These are phyloP conservation scores for Zoysia japonica DNA, from an alignment of 176 grass and related monocot species.

Conservation along the genomic window DNA sequence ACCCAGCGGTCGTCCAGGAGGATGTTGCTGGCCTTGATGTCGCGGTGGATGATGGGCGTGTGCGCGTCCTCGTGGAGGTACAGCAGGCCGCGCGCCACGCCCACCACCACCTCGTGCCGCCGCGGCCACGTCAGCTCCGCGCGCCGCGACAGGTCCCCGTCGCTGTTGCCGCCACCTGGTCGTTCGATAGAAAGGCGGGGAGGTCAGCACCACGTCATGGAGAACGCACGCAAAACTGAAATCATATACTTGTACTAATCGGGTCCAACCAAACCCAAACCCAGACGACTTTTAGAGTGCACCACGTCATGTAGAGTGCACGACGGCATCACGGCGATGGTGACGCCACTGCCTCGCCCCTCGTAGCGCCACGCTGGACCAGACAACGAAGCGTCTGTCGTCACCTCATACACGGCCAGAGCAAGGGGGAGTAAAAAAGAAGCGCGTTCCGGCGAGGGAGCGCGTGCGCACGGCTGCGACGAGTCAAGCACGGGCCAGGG, in stretches of 20 bases:
- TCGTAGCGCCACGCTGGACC: not conserved
- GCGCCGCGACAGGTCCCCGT: not conserved
- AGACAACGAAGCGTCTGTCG: constrained; percentile 1
- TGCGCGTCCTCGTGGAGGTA: constrained; percentile 97
- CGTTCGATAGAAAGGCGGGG: not conserved
- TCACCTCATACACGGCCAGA: not conserved
- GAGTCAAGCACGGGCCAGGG: constrained; percentile 10
- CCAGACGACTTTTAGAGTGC: not conserved
- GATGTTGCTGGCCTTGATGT: constrained; percentile 99
- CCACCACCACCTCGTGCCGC: constrained; percentile 70
- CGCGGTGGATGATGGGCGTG: constrained; percentile 94
- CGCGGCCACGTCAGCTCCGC: constrained; percentile 69
- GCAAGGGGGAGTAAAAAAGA: not conserved
- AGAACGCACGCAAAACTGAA: not conserved
- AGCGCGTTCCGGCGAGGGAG: not conserved
- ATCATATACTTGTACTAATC: not conserved
- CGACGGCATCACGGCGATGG: not conserved
- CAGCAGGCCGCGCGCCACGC: constrained; percentile 85
- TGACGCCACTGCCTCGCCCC: not conserved
- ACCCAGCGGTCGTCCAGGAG: constrained; percentile 76
- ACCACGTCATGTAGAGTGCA: not conserved
- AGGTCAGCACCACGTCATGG: not conserved
- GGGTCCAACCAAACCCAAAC: no score
- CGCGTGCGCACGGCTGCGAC: not conserved
- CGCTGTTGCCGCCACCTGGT: constrained; percentile 32